phyloP scores from a whole-genome alignment of 73 alveolate species.

The Stentor coeruleus region DNA sequence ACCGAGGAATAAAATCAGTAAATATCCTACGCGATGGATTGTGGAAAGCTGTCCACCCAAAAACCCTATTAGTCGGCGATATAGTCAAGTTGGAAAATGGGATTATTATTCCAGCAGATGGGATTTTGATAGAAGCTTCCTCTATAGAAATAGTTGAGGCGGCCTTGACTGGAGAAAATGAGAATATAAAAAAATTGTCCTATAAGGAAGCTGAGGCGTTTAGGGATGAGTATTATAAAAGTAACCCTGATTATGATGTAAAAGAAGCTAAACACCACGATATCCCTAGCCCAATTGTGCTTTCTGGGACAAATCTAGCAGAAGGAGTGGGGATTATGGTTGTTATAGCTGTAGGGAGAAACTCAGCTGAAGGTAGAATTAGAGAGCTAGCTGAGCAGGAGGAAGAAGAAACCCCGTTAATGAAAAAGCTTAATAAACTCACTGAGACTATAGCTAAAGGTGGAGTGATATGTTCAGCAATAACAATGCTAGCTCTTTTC shows the following conservation, averaged over 20 bases:
- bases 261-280: constrained; percentile 33
- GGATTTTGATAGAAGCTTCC: constrained; percentile 66
- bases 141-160: constrained; percentile 82
- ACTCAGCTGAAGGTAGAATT: constrained; percentile 57
- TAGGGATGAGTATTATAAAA: neutral
- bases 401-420: constrained; percentile 35
- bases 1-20: constrained; percentile 42
- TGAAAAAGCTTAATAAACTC: neutral
- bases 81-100: constrained; percentile 74
- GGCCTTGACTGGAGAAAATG: constrained; percentile 92
- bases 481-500: neutral
- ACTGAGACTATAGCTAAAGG: neutral
- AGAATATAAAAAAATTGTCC: constrained; percentile 56
- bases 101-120: constrained; percentile 87
- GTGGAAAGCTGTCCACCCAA: constrained; percentile 46
- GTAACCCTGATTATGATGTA: constrained; percentile 6
- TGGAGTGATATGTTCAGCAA: neutral
- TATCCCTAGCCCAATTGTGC: constrained; percentile 58
- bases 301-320: constrained; percentile 60
- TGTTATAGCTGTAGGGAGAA: constrained; percentile 61
- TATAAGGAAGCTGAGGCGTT: neutral
- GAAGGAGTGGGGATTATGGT: constrained; percentile 66
- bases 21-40: constrained; percentile 75
- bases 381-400: constrained; percentile 64
- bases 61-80: constrained; percentile 83